A percentile compares a stretch with the other conserved stretches of the same genome.
Evolutionary conservation across 2,329 filamentous ascomycete species (phyloP).

Genomic region (Penicillium sp.): DNA sequence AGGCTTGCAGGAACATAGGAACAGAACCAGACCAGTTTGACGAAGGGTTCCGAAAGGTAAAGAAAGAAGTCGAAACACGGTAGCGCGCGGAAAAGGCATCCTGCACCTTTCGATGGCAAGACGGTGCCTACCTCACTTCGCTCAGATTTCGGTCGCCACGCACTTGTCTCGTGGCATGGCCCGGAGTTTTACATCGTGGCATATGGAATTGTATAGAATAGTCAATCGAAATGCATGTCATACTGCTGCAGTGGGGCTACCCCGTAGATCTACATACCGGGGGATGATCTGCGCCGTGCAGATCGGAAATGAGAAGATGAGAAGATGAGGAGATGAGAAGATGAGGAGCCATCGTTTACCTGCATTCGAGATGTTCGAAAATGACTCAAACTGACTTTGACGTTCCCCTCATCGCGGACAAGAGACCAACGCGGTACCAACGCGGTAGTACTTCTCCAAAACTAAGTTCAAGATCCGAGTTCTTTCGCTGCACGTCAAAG

Average conservation of each 20-base stretch:
- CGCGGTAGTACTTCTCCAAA: not conserved
- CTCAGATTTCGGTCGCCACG: not conserved
- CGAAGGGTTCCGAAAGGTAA: not conserved
- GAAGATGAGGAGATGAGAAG: too few species aligned
- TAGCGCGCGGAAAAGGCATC: not conserved
- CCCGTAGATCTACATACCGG: not conserved
- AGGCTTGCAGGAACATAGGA: not conserved
- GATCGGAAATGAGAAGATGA: not conserved
- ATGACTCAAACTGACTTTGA: not conserved
- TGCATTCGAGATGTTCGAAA: not conserved
- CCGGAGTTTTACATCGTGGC: not conserved
- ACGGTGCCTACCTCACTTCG: too few species aligned
- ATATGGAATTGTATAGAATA: not conserved
- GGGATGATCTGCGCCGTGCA: not conserved
- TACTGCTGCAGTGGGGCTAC: not conserved
- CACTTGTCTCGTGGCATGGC: not conserved
- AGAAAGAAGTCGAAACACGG: not conserved
- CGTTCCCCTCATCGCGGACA: not conserved
- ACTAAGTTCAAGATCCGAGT: not conserved
- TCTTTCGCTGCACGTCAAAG: not conserved
- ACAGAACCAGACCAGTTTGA: not conserved
- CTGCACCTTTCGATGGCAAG: too few species aligned
- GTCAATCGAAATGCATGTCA: not conserved
- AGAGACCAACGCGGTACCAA: not conserved
- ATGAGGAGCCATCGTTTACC: not conserved